Evolutionary conservation across 2,329 filamentous ascomycete species (phyloP), one percentile per base, ranked within the genome.

Genomic region (Furcasterigmium furcatum): DNA sequence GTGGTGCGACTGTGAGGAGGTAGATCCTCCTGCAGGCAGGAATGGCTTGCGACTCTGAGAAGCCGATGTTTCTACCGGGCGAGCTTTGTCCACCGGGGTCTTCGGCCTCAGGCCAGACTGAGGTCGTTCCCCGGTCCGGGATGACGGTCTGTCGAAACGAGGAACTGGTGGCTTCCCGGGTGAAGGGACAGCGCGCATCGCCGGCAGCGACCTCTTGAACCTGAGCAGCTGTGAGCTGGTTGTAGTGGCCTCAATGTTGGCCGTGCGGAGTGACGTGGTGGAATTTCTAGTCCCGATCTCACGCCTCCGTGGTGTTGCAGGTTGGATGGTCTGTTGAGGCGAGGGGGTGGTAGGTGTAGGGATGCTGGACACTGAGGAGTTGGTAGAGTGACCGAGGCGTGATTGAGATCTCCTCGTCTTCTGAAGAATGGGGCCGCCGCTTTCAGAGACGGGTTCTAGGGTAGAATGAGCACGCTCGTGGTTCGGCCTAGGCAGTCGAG

Each of bases 361-460:
- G 53, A 86, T 69, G 66, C 82, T 80, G 52, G 82, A 77, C 14
- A 85, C 66, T 16, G 87, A 90, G 12, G 84, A 84, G 55, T 89
- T 84, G 14, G 82, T 68, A 10, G 82, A 80, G 61, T 91, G 86
- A 12, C 81, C 81, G 22, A 88, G 61, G 46, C 86, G 78, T 4
- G 85, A 88, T 51, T 82, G 79, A 35, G 86, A 81, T 52, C 83
- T 75, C 46, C 82, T 78, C 14, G 71, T 70, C 49, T 76, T 80
- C 35, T 61, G 53, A 2, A 74, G 70, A 40, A 87, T 79, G 18
- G 88, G 82, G 4, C 84, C 89, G 42, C 91, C 91, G 53, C 84
- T 91, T 67, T 97, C 92, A 32, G 90, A 95, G 6, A 97, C 91
- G 19, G 92, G 91, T 60, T 95, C 92, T n/a, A 97, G 76, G 16